A percentile compares a stretch with the other conserved stretches of the same genome.
These are phyloP conservation scores for Vishniacozyma victoriae DNA, from an alignment of 768 basidiomycete species.

Conservation along the genomic window DNA sequence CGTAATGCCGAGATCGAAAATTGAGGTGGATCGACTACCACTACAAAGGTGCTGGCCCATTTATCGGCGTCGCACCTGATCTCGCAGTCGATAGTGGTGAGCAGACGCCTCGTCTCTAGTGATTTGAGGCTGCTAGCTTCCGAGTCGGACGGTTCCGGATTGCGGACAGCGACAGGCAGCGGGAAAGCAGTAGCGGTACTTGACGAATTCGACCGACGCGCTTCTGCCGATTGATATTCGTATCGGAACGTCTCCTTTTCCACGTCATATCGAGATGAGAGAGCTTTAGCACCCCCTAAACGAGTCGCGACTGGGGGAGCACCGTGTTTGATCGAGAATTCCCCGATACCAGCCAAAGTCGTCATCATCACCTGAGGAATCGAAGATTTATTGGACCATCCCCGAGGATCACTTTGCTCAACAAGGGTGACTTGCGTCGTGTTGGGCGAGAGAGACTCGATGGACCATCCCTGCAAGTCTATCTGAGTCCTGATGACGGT, in stretches of 20 bases:
- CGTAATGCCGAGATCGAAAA: conserved; percentile 72
- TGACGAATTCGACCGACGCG: conserved; percentile 47
- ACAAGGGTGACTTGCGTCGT: conserved; percentile 88
- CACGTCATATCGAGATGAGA: conserved; percentile 74
- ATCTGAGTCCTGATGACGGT: conserved; percentile 86
- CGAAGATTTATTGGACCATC: conserved; percentile 90
- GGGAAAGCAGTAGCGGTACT: conserved; percentile 38
- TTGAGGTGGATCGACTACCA: conserved; percentile 84
- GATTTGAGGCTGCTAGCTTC: conserved; percentile 23
- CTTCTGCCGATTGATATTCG: conserved; percentile 58
- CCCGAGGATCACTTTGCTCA: conserved; percentile 94
- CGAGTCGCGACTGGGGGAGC: conserved; percentile 89
- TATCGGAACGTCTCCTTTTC: conserved; percentile 74
- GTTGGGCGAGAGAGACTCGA: conserved; percentile 88
- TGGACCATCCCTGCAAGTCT: conserved; percentile 98
- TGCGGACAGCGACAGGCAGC: conserved; percentile 27
- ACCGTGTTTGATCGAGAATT: conserved; percentile 90
- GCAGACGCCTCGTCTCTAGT: conserved; percentile 25
- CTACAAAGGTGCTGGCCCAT: conserved; percentile 54
- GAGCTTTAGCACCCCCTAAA: conserved; percentile 66
- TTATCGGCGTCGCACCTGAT: conserved; percentile 86
- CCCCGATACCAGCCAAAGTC: conserved; percentile 82
- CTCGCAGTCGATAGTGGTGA: conserved; percentile 70
- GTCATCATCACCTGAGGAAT: conserved; percentile 92
- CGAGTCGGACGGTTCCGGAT: conserved; percentile 48